Percentiles rank a stretch among this genome's conserved stretches.
Evolutionary conservation across 805 yeast genomes (phyloP).

Genomic region (Starmerella davenportii): DNA sequence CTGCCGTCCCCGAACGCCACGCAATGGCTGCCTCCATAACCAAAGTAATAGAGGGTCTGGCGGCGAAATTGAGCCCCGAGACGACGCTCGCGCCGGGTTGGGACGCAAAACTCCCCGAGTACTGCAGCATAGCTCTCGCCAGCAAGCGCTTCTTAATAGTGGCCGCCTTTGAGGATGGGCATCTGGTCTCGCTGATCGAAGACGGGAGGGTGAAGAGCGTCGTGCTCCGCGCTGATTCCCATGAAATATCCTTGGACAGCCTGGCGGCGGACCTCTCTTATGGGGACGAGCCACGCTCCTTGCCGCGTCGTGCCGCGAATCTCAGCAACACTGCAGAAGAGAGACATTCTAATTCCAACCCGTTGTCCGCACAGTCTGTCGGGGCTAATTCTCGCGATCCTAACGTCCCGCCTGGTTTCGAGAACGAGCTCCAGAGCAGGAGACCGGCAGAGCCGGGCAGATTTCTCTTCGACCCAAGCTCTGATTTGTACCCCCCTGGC

Average conservation of each 20-base stretch:
- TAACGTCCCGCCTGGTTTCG: conserved; percentile 27
- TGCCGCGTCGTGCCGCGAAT: too few relatives aligned
- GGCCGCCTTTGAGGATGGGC: background rate
- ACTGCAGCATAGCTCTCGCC: background rate
- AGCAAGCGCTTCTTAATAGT: background rate
- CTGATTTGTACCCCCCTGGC: conserved; percentile 27
- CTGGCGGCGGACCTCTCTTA: too few relatives aligned
- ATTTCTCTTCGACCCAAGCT: conserved; percentile 21
- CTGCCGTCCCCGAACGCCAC: too few relatives aligned
- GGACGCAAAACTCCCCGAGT: conserved; percentile 3
- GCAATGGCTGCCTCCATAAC: too few relatives aligned
- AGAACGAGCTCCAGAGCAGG: conserved; percentile 26
- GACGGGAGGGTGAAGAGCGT: conserved; percentile 1
- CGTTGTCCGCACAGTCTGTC: too few relatives aligned
- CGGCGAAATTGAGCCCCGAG: conserved; percentile 1
- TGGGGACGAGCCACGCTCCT: too few relatives aligned
- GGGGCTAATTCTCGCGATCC: conserved; percentile 10
- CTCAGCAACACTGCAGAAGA: too few relatives aligned
- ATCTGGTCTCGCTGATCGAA: background rate
- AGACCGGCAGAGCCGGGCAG: conserved; percentile 2
- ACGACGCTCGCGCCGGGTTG: background rate
- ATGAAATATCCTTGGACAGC: too few relatives aligned
- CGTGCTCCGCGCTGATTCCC: conserved; percentile 1
- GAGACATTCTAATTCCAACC: too few relatives aligned
- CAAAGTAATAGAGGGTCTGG: conserved; percentile 1